Evolutionary conservation across 2,329 filamentous ascomycete genomes (phyloP), one percentile per base, ranked within the genome.

Genomic region (Paracorniculantispora psalliotae): DNA sequence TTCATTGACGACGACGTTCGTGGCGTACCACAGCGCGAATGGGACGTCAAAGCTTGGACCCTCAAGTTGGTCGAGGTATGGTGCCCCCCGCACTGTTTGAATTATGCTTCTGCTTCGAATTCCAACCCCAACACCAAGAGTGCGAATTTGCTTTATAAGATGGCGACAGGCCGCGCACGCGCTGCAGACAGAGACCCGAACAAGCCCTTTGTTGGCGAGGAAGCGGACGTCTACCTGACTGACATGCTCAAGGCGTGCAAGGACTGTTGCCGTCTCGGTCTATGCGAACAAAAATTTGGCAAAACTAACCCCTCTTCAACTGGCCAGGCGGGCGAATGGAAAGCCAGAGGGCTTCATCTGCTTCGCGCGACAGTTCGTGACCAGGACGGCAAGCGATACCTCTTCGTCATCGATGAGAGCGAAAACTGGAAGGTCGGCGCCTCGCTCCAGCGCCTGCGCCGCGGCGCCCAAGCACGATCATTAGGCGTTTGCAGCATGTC

Each of bases 1-100:
- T 97, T 97, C 75, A 94, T 99, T 69, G 94, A 99, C 71, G 94
- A 99, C 72, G 94, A 97, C 72, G 84, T 97, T 55, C 87, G 92
- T 47, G 86, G 87, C 62, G 91, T 97, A 17, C 87, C 91, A n/a
- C 92, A 97, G 75, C 86, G 94, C 61, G 94, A 99, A 76, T 99
- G 94, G 94, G 94, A 99, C 72, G 86, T 97, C 69, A 97, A 97
- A 74, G 92, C 93, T 26, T 97, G 94, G 94, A 96, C 92, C 46
- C 83, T 99, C 75, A 97, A 96, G 76, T 79, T 89, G 64, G 86
- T 96, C 73, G 94, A 97, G 82, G 87, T 94, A 78, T 91, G 88
- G 85, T 92, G 88, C 71, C 84, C 86, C 69, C 81, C 83, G 68
- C 83, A 87, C 72, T 84, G 76, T 72, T 76, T 83, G 71, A 77